A percentile compares a stretch with the other conserved stretches of the same genome.
These are phyloP conservation scores for Verticillium nonalfalfae DNA, from an alignment of 2,329 filamentous ascomycete species.

Conservation along the genomic window DNA sequence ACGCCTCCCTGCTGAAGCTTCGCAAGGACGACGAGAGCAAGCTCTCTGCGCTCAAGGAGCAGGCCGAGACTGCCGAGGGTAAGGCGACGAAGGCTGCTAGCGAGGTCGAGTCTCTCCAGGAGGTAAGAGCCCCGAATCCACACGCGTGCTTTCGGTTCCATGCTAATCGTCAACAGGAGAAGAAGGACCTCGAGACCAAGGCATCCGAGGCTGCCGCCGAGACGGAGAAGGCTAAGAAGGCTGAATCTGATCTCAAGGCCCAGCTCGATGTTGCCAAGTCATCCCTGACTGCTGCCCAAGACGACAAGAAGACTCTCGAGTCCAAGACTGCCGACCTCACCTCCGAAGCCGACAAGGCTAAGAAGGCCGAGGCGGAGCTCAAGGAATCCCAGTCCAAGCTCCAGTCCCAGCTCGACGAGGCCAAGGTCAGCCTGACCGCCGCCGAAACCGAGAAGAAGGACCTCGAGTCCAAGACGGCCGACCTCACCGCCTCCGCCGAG, in stretches of 20 bases:
- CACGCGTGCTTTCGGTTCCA: not conserved
- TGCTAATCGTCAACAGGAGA: not conserved
- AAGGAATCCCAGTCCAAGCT: constrained; percentile 6
- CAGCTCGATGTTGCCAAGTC: constrained; percentile 6
- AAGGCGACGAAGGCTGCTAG: constrained; percentile 29
- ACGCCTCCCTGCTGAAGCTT: constrained; percentile 20
- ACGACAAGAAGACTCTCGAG: constrained; percentile 7
- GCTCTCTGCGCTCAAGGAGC: constrained; percentile 20
- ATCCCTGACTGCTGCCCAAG: constrained; percentile 1
- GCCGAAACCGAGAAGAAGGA: constrained; percentile 8
- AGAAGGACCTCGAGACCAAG: constrained; percentile 6
- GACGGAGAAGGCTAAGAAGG: constrained; percentile 7
- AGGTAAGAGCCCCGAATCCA: constrained; percentile 15
- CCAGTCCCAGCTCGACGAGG: constrained; percentile 4
- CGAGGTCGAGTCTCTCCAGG: constrained; percentile 23
- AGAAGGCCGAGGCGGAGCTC: constrained; percentile 5
- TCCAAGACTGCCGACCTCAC: constrained; percentile 2
- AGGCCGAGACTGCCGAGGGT: constrained; percentile 26
- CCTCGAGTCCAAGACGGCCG: not conserved
- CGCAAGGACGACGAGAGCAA: constrained; percentile 21
- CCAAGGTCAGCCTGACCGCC: constrained; percentile 2
- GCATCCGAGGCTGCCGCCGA: constrained; percentile 1
- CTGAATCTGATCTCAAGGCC: constrained; percentile 4
- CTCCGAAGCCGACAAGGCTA: constrained; percentile 8
- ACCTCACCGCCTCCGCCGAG: constrained; percentile 10